Base-by-base conservation (phyloP, 2,329 filamentous ascomycete species). In the Colletotrichum paranaense region DNA sequence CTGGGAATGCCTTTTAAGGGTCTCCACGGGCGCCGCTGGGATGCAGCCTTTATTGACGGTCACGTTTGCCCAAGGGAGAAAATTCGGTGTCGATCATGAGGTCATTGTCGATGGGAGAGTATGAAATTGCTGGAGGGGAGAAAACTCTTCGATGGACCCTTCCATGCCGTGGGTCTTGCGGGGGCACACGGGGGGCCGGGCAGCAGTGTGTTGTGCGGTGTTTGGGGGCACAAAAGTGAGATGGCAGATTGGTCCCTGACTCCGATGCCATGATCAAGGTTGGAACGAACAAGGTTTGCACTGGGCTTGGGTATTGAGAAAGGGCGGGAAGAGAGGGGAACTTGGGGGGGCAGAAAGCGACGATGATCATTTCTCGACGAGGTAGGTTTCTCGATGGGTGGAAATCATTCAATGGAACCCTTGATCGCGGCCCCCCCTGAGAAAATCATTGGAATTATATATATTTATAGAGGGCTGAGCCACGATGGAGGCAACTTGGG, bases 401-500 rank as follows among this genome's bases (percentile, higher is more conserved):
- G 46, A 62, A 63, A 52, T 64, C 69, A 60, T 42, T 59, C 42
- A 30, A 64, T 60, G 66, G 59, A 60, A 72, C 70, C 59, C 70
- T 72, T 72, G 66, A 72, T 72, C 70, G 66, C 66, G 24, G 52
- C 42, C n/a, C 16, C 70, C 70, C 70, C 46, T 70, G 70, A 49
- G 70, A 64, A 73, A 65, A 73, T 73, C 70, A 73, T 73, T 73
- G 59, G 52, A 70, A 38, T 49, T 65, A 59, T 46, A 56, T 70
- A 56, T 73, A 73, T 73, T 73, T 73, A 73, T 73, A 73, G 70
- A 60, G 67, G 67, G 60, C 67, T 73, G 67, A 73, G 70, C 70
- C 70, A 73, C 70, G 55, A 73, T 55, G 14, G 32, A 49, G 49
- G 57, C 19, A 9, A 19, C 14, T 38, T 26, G n/a, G 28, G 46